phyloP scores from a whole-genome alignment of 2,329 filamentous ascomycete genomes.

The Pseudogymnoascus sp. region DNA sequence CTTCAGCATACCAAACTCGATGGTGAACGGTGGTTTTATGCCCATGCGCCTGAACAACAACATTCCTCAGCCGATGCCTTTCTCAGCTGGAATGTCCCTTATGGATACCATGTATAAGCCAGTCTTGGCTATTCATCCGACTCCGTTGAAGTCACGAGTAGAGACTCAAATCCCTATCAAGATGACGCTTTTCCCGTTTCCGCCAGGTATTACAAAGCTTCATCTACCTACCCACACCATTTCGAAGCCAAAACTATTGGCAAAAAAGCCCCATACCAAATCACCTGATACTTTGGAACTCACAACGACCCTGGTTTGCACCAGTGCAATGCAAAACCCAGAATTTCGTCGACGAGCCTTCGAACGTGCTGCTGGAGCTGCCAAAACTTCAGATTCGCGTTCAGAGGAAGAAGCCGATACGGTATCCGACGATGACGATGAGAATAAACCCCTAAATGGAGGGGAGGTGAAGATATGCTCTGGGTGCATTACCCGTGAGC shows the following conservation, averaged over 20 bases:
- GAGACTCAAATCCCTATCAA: constrained; percentile 94
- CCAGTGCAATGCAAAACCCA: constrained; percentile 77
- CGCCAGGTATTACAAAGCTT: constrained; percentile 67
- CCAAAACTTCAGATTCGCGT: constrained; percentile 21
- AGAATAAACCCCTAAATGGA: constrained; percentile 71
- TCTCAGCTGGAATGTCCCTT: constrained; percentile 21
- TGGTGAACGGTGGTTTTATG: constrained; percentile 15
- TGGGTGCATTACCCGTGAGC: constrained; percentile 86
- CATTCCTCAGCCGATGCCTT: constrained; percentile 20
- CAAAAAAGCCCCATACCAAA: constrained; percentile 60
- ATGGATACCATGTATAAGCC: constrained; percentile 28
- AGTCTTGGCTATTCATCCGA: constrained; percentile 55
- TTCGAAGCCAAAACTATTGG: constrained; percentile 84
- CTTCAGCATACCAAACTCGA: constrained; percentile 14
- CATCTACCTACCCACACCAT: constrained; percentile 87
- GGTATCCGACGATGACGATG: constrained; percentile 42
- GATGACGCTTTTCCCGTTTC: constrained; percentile 69
- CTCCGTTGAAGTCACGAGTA: constrained; percentile 77
- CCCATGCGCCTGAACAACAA: constrained; percentile 22
- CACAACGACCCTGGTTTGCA: constrained; percentile 78
- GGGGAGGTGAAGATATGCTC: constrained; percentile 89
- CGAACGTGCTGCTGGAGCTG: constrained; percentile 44
- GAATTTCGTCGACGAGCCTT: constrained; percentile 62
- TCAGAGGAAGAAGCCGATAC: constrained; percentile 31
- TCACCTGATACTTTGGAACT: constrained; percentile 71